Conservation (phyloP, 2,329 filamentous ascomycete species). For the Diaporthe sp. region DNA sequence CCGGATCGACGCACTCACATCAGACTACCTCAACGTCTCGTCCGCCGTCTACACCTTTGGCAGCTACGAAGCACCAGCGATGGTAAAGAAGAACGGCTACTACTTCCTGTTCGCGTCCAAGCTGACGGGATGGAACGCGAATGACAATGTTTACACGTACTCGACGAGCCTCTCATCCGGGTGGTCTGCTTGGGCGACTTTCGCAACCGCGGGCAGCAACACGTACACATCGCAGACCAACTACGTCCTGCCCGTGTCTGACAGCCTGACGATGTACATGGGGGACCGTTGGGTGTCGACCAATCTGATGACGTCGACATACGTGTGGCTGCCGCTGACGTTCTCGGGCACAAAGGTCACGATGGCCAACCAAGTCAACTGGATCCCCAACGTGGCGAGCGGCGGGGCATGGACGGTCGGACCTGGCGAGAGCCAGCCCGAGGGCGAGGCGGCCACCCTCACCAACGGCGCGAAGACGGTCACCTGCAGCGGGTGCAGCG, state of each 20-base stretch:
- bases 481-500: constrained; percentile 68
- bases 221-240: constrained; percentile 73
- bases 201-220: constrained; percentile 68
- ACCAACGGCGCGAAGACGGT: constrained; percentile 61
- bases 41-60: constrained; percentile 64
- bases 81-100: constrained; percentile 72
- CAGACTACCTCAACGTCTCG: constrained; percentile 69
- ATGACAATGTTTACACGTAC: constrained; percentile 68
- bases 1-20: constrained; percentile 67
- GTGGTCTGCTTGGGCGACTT: constrained; percentile 72
- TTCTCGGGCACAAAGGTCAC: constrained; percentile 66
- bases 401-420: constrained; percentile 49
- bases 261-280: constrained; percentile 67
- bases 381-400: constrained; percentile 56
- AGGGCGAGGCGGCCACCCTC: constrained; percentile 65
- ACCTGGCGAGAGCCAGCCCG: constrained; percentile 61
- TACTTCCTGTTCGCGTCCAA: constrained; percentile 77
- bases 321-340: constrained; percentile 75
- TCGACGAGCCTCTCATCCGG: constrained; percentile 51
- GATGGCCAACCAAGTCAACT: constrained; percentile 68
- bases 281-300: constrained; percentile 75
- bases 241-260: constrained; percentile 65
- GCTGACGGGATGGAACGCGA: constrained; percentile 69
- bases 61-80: constrained; percentile 71
- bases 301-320: constrained; percentile 73